Percentiles rank a stretch among this genome's conserved stretches.
phyloP scores from a whole-genome alignment of 306 rosid genomes.

The Arachis hypogaea region DNA sequence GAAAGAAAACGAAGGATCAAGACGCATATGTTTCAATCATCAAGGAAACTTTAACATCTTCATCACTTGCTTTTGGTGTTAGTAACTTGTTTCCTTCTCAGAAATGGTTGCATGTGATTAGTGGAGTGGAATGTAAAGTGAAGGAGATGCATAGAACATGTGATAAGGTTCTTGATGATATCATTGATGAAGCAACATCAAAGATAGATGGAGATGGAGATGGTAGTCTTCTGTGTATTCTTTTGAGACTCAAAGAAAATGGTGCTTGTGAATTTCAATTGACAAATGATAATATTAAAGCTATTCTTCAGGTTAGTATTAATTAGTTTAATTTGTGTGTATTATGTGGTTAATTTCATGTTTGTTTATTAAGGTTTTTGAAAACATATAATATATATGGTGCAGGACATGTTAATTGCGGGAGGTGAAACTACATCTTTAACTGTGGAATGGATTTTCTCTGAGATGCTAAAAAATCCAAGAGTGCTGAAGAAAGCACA shows the following conservation, averaged over 20 bases:
- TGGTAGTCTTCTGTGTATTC: constrained; percentile 24
- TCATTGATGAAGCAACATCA: constrained; percentile 9
- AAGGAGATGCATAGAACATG: neutral
- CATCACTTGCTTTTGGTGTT: neutral
- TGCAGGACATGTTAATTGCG: constrained; percentile 36
- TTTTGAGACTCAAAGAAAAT: constrained; percentile 22
- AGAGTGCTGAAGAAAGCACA: constrained; percentile 35
- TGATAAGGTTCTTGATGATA: constrained; percentile 33
- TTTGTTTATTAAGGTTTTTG: neutral
- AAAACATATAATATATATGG: neutral
- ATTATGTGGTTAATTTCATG: neutral
- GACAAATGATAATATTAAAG: constrained; percentile 34
- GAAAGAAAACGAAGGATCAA: constrained; percentile 33
- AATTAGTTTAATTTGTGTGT: neutral
- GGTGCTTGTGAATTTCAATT: constrained; percentile 18
- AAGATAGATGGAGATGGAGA: neutral
- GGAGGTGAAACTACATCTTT: constrained; percentile 37
- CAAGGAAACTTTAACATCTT: neutral
- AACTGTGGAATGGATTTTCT: constrained; percentile 35
- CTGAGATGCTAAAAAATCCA: constrained; percentile 41
- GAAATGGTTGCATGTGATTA: constrained; percentile 22
- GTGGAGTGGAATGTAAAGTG: constrained; percentile 21
- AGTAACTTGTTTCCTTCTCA: constrained; percentile 42
- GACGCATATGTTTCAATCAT: neutral
- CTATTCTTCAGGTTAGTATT: constrained; percentile 31